Conservation (phyloP, 2,329 filamentous ascomycete species). For the Verticillium isaacii region DNA sequence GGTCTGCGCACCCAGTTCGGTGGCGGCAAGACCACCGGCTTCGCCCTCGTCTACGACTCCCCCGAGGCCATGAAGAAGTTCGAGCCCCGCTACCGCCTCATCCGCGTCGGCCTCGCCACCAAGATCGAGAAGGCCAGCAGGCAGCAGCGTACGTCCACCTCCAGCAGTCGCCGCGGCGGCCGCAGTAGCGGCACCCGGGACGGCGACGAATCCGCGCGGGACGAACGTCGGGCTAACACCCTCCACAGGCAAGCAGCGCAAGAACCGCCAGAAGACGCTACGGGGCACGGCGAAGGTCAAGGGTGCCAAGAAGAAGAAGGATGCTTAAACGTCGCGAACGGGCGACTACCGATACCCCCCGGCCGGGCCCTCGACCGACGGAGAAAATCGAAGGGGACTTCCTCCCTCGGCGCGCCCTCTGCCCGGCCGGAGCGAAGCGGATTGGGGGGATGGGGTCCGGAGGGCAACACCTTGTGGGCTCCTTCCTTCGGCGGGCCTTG, state of each 20-base stretch:
- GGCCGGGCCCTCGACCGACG: not conserved
- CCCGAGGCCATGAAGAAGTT: slow-evolving; percentile 99
- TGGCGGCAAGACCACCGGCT: slow-evolving; percentile 99
- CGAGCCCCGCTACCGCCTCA: slow-evolving; percentile 95
- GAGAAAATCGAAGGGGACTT: not conserved
- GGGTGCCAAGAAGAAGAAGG: slow-evolving; percentile 92
- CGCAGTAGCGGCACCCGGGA: not conserved
- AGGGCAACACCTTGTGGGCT: slow-evolving; percentile 1
- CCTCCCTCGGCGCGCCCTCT: not conserved
- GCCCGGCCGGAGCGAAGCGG: slow-evolving; percentile 7
- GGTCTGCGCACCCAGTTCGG: slow-evolving; percentile 98
- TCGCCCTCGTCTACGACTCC: slow-evolving; percentile 98
- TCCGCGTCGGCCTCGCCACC: slow-evolving; percentile 84
- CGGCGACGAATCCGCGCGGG: not conserved
- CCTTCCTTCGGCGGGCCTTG: slow-evolving; percentile 7
- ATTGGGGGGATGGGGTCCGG: not conserved
- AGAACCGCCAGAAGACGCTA: slow-evolving; percentile 99
- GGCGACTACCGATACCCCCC: not conserved
- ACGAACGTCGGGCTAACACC: slow-evolving; percentile 15
- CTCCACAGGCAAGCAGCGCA: slow-evolving; percentile 93
- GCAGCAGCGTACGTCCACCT: slow-evolving; percentile 87
- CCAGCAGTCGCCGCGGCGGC: not conserved
- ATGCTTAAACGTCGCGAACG: slow-evolving; percentile 26
- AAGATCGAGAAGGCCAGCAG: slow-evolving; percentile 97
- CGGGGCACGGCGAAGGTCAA: slow-evolving; percentile 98